phyloP scores from a whole-genome alignment of 2,329 filamentous ascomycete species.

The Thermoascus crustaceus region DNA sequence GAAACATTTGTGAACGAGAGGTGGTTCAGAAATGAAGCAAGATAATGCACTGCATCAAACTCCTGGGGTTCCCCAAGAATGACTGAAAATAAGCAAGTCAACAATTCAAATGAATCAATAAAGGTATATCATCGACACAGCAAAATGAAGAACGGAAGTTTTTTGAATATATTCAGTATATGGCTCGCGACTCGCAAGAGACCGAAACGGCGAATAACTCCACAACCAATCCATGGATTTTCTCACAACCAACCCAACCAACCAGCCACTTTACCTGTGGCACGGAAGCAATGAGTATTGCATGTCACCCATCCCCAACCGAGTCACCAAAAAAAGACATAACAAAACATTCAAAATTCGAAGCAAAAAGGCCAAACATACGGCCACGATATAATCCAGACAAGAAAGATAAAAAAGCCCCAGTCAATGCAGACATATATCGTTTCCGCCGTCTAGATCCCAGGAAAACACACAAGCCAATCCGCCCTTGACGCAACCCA shows the following conservation, averaged over 20 bases:
- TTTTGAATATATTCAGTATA: conserved; percentile 23
- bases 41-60: not conserved
- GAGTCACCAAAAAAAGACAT: conserved; percentile 22
- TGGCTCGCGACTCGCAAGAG: conserved; percentile 20
- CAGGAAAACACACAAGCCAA: conserved; percentile 28
- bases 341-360: conserved; percentile 15
- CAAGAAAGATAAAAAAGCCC: conserved; percentile 26
- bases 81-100: conserved; percentile 13
- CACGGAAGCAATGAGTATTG: conserved; percentile 23
- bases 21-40: conserved; percentile 11
- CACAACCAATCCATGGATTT: conserved; percentile 31
- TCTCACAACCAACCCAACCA: conserved; percentile 22
- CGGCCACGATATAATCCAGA: conserved; percentile 13
- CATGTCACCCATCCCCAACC: conserved; percentile 25
- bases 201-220: conserved; percentile 25
- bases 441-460: conserved; percentile 38
- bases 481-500: conserved; percentile 24
- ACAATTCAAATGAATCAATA: conserved; percentile 12
- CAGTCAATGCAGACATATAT: conserved; percentile 39
- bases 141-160: conserved; percentile 4
- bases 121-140: conserved; percentile 9
- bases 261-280: conserved; percentile 21
- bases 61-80: conserved; percentile 8
- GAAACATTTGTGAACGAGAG: conserved; percentile 5
- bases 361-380: conserved; percentile 7